Evolutionary conservation across 805 yeast genomes (phyloP).

Genomic region (Cyberlindnera meyerae): DNA sequence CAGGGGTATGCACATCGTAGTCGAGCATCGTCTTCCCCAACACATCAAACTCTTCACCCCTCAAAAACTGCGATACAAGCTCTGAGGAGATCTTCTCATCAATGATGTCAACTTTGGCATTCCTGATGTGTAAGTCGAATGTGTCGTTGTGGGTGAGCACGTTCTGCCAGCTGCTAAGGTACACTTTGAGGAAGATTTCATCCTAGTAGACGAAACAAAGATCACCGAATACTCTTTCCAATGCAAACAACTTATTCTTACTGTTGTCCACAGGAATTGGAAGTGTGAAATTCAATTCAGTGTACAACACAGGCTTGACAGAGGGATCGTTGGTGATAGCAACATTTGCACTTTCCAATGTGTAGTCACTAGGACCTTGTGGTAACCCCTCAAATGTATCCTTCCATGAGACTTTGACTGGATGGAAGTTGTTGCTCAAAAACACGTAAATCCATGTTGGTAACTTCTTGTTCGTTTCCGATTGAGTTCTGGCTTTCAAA

Average conservation of each 20-base stretch:
- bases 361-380: slow-evolving; percentile 1
- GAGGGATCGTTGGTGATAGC: slow-evolving; percentile 8
- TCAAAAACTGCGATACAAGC: slow-evolving; percentile 6
- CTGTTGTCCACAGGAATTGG: slow-evolving; percentile 11
- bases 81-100: slow-evolving; percentile 12
- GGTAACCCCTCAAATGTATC: not conserved
- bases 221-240: slow-evolving; percentile 15
- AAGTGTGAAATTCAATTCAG: slow-evolving; percentile 1
- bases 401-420: slow-evolving; percentile 3
- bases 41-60: slow-evolving; percentile 8
- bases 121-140: slow-evolving; percentile 8
- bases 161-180: slow-evolving; percentile 21
- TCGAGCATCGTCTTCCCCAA: slow-evolving; percentile 13
- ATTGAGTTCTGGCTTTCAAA: slow-evolving; percentile 9
- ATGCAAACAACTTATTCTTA: slow-evolving; percentile 7
- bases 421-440: slow-evolving; percentile 13
- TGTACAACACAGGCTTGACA: slow-evolving; percentile 6
- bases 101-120: slow-evolving; percentile 19
- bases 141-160: slow-evolving; percentile 10
- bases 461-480: slow-evolving; percentile 11
- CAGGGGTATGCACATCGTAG: slow-evolving; percentile 21
- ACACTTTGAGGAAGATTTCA: slow-evolving; percentile 11
- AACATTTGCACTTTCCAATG: slow-evolving; percentile 2
- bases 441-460: slow-evolving; percentile 16
- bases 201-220: slow-evolving; percentile 9